Conservation (phyloP, 805 yeast genomes). For the Blastobotrys chiropterorum region DNA sequence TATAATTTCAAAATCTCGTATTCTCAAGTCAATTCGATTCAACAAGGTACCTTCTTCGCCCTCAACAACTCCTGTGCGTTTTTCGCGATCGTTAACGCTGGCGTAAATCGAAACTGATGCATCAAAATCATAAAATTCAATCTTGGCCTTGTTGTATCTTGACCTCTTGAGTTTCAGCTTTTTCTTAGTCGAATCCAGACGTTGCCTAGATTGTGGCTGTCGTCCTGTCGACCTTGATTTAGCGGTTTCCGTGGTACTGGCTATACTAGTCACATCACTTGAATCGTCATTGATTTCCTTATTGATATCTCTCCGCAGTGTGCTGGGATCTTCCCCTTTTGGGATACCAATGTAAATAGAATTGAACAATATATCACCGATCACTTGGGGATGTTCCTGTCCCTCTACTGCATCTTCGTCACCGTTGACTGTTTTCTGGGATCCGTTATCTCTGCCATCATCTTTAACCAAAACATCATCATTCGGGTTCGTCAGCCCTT, state of each 20-base stretch:
- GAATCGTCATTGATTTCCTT: slow-evolving; percentile 32
- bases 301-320: slow-evolving; percentile 50
- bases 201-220: background rate
- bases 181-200: background rate
- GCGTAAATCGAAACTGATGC: slow-evolving; percentile 41
- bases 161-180: slow-evolving; percentile 61
- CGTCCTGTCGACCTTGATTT: background rate
- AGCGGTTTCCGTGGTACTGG: slow-evolving; percentile 5
- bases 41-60: slow-evolving; percentile 38
- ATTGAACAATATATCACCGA: slow-evolving; percentile 65
- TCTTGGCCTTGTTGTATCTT: slow-evolving; percentile 47
- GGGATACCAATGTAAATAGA: slow-evolving; percentile 70
- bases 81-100: slow-evolving; percentile 40
- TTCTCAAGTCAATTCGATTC: slow-evolving; percentile 42
- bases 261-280: slow-evolving; percentile 13
- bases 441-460: no score
- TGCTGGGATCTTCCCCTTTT: slow-evolving; percentile 38
- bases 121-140: slow-evolving; percentile 51
- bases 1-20: slow-evolving; percentile 52
- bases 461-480: background rate
- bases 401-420: slow-evolving; percentile 9
- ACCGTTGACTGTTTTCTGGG: no score
- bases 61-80: slow-evolving; percentile 23
- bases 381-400: slow-evolving; percentile 27
- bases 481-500: background rate